Percentiles rank a stretch among this genome's conserved stretches.
phyloP scores from a whole-genome alignment of 805 yeast species.

The Nakazawaea ambrosiae region DNA sequence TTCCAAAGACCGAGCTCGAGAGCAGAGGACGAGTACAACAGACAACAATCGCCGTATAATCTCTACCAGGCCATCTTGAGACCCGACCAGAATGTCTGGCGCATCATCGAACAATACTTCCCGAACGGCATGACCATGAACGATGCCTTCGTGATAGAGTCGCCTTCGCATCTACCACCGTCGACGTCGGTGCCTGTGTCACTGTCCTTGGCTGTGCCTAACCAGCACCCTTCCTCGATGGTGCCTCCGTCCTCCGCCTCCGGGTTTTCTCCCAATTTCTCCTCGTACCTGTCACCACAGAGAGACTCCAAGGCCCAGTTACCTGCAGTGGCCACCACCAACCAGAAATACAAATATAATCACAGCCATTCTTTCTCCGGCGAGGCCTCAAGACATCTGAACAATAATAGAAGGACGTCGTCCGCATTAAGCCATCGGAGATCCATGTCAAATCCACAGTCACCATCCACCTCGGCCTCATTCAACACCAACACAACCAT shows the following conservation, averaged over 20 bases:
- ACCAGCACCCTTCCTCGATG: too few relatives aligned
- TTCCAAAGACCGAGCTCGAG: constrained; percentile 3
- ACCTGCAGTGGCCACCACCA: too few relatives aligned
- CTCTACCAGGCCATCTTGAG: constrained; percentile 25
- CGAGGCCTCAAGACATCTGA: constrained; percentile 4
- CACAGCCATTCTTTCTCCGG: constrained; percentile 8
- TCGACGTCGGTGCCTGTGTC: too few relatives aligned
- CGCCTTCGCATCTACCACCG: constrained; percentile 24
- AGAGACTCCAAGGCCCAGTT: constrained; percentile 10
- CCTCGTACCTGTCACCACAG: constrained; percentile 10
- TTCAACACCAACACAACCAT: constrained; percentile 3
- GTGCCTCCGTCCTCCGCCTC: too few relatives aligned
- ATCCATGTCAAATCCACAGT: constrained; percentile 9
- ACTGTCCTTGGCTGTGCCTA: too few relatives aligned
- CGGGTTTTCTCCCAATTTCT: too few relatives aligned
- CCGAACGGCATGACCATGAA: constrained; percentile 64
- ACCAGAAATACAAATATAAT: neutral
- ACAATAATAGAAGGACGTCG: neutral
- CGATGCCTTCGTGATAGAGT: constrained; percentile 59
- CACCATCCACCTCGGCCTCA: constrained; percentile 1
- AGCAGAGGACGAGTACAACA: neutral
- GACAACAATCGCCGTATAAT: constrained; percentile 7
- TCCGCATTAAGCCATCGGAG: constrained; percentile 3
- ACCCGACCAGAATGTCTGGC: constrained; percentile 59
- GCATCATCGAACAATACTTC: constrained; percentile 48